These are phyloP conservation scores for Salvia splendens DNA, from an alignment of 257 asterid genomes.

Conservation along the genomic window DNA sequence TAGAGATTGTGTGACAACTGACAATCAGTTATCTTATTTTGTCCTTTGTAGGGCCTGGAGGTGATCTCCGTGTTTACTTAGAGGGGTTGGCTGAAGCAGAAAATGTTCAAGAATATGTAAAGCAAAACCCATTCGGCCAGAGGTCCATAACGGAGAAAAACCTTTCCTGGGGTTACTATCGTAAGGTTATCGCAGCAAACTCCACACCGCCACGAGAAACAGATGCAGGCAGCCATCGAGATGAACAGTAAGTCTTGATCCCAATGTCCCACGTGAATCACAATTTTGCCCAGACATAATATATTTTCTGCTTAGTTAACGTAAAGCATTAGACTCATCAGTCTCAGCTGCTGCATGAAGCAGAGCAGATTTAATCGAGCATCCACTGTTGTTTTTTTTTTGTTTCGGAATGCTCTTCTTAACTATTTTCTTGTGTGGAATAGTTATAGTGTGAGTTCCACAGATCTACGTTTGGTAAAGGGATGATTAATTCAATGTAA, in stretches of 20 bases:
- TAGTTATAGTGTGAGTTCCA: neutral
- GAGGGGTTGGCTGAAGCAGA: conserved; percentile 71
- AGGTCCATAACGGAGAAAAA: conserved; percentile 68
- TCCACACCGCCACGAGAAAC: conserved; percentile 42
- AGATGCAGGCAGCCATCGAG: conserved; percentile 17
- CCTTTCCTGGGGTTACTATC: conserved; percentile 74
- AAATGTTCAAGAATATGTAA: conserved; percentile 70
- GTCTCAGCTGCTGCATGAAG: conserved; percentile 6
- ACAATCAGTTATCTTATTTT: conserved; percentile 22
- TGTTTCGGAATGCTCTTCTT: neutral
- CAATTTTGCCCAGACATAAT: conserved; percentile 16
- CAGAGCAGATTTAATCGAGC: neutral
- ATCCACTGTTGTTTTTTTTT: neutral
- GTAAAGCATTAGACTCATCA: neutral
- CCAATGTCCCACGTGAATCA: neutral
- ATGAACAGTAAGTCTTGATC: neutral
- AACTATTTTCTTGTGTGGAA: neutral
- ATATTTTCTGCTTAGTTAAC: neutral
- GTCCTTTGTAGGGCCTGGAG: conserved; percentile 64
- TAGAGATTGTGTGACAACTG: neutral
- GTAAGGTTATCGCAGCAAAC: conserved; percentile 54
- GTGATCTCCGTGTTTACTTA: conserved; percentile 71
- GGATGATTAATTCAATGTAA: neutral
- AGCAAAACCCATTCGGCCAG: conserved; percentile 76
- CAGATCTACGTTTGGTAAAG: neutral